Evolutionary conservation across 2,329 filamentous ascomycete genomes (phyloP).

Genomic region (Penicillium nordicum): DNA sequence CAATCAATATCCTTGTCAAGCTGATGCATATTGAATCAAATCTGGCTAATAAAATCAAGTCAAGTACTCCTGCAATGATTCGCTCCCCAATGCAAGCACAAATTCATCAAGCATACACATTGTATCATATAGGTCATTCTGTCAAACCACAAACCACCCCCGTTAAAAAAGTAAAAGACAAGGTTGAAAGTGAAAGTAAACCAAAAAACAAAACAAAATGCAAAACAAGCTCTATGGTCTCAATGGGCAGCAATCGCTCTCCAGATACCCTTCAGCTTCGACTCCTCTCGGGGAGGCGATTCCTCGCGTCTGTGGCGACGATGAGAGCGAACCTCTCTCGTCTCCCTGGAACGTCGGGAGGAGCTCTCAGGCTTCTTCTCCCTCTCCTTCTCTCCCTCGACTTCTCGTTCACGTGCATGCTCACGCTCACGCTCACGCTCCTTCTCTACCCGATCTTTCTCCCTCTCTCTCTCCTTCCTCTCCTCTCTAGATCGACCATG

Average conservation of each 20-base stretch:
- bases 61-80: slow-evolving; percentile 25
- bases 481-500: slow-evolving; percentile 19
- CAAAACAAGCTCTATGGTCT: neutral
- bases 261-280: slow-evolving; percentile 31
- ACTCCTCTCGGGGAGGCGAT: slow-evolving; percentile 27
- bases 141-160: slow-evolving; percentile 8
- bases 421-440: slow-evolving; percentile 8
- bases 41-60: slow-evolving; percentile 11
- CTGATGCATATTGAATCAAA: slow-evolving; percentile 5
- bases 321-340: slow-evolving; percentile 18
- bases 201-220: neutral
- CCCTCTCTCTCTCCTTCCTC: slow-evolving; percentile 20
- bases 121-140: slow-evolving; percentile 10
- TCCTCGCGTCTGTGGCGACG: slow-evolving; percentile 29
- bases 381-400: slow-evolving; percentile 12
- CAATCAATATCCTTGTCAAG: neutral
- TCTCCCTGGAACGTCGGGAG: slow-evolving; percentile 25
- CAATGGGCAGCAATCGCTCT: slow-evolving; percentile 31
- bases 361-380: slow-evolving; percentile 12
- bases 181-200: slow-evolving; percentile 9
- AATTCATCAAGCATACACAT: slow-evolving; percentile 13
- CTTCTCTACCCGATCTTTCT: neutral
- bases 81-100: slow-evolving; percentile 22
- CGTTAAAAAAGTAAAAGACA: slow-evolving; percentile 11
- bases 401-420: slow-evolving; percentile 14